phyloP scores from a whole-genome alignment of 192 early-diverging fungal genomes.

The Umbelopsis ramanniana region DNA sequence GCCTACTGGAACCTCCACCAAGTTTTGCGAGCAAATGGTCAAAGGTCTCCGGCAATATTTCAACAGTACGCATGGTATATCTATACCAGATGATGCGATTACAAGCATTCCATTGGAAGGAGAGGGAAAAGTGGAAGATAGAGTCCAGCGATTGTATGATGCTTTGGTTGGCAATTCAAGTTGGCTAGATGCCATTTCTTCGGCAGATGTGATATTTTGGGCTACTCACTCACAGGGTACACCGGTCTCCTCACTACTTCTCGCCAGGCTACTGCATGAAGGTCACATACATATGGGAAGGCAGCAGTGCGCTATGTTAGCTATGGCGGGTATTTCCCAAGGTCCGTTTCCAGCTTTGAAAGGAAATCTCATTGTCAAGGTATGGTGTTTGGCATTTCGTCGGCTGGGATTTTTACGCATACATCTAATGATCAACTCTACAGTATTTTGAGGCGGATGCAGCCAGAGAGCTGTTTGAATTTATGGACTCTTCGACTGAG shows the following conservation, averaged over 20 bases:
- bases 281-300: slow-evolving; percentile 64
- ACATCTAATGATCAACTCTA: not conserved
- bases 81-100: slow-evolving; percentile 52
- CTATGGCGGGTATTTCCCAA: slow-evolving; percentile 94
- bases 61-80: slow-evolving; percentile 47
- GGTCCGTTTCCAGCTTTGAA: slow-evolving; percentile 86
- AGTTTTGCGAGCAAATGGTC: slow-evolving; percentile 91
- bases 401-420: not conserved
- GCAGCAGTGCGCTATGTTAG: slow-evolving; percentile 78
- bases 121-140: slow-evolving; percentile 88
- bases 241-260: slow-evolving; percentile 80
- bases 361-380: slow-evolving; percentile 80
- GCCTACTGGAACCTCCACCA: slow-evolving; percentile 88
- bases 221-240: slow-evolving; percentile 95
- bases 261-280: slow-evolving; percentile 74
- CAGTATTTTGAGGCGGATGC: slow-evolving; percentile 87
- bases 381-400: not conserved
- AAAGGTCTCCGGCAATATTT: slow-evolving; percentile 65
- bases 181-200: slow-evolving; percentile 45
- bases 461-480: slow-evolving; percentile 92
- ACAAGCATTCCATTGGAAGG: slow-evolving; percentile 86
- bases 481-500: slow-evolving; percentile 77
- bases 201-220: slow-evolving; percentile 83
- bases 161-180: slow-evolving; percentile 64
- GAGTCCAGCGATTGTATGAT: slow-evolving; percentile 81